A percentile compares a stretch with the other conserved stretches of the same genome.
Evolutionary conservation across 2,329 filamentous ascomycete genomes (phyloP).

Genomic region (Fusarium avenaceum): DNA sequence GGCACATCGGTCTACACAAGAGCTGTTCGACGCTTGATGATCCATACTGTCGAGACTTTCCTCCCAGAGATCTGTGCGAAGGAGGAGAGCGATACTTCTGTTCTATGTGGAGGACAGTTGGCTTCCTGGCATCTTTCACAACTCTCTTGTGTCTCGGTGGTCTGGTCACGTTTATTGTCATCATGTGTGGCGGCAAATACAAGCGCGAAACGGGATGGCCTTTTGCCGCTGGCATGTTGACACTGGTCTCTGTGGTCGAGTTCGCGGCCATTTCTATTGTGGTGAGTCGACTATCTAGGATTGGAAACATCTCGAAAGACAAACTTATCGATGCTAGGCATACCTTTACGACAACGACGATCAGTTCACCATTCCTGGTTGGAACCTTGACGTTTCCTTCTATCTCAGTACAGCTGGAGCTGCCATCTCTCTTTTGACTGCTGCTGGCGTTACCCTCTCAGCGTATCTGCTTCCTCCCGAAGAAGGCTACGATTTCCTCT

Average conservation of each 20-base stretch:
- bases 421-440: slow-evolving; percentile 65
- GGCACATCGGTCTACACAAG: slow-evolving; percentile 82
- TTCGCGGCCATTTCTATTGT: slow-evolving; percentile 85
- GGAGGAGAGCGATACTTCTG: slow-evolving; percentile 80
- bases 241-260: slow-evolving; percentile 76
- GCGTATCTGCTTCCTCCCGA: slow-evolving; percentile 81
- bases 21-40: slow-evolving; percentile 80
- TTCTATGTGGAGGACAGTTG: slow-evolving; percentile 89
- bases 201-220: slow-evolving; percentile 88
- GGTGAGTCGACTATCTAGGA: slow-evolving; percentile 65
- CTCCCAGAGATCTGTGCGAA: slow-evolving; percentile 53
- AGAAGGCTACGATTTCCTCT: slow-evolving; percentile 83
- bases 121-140: slow-evolving; percentile 88
- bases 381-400: slow-evolving; percentile 84
- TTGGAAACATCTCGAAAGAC: neutral
- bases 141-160: slow-evolving; percentile 85
- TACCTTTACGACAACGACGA: slow-evolving; percentile 87
- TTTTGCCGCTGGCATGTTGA: slow-evolving; percentile 75
- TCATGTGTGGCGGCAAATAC: slow-evolving; percentile 82
- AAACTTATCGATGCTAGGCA: slow-evolving; percentile 65
- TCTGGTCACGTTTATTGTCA: slow-evolving; percentile 82
- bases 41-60: slow-evolving; percentile 66
- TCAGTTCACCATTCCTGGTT: slow-evolving; percentile 83
- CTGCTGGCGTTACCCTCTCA: slow-evolving; percentile 73
- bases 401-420: slow-evolving; percentile 74